phyloP scores from a whole-genome alignment of 129 eudicot species.

The Helianthus tuberosus region DNA sequence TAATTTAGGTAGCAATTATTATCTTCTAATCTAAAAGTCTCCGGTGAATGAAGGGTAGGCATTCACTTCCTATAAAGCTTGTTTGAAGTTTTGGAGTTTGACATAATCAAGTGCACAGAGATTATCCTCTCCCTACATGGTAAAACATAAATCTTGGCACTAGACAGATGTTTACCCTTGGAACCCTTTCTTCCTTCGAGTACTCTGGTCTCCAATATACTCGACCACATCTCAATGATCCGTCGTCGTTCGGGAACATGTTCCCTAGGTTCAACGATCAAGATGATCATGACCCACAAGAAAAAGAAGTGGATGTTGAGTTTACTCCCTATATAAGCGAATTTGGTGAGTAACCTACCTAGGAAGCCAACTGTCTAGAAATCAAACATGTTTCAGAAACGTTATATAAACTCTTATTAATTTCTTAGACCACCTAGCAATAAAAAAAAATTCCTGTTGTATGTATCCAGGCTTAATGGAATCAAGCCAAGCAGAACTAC shows the following conservation, averaged over 20 bases:
- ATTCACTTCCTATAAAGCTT: constrained; percentile 12
- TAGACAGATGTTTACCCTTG: not conserved
- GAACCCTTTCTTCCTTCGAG: not conserved
- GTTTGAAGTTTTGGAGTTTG: not conserved
- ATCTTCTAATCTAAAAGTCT: not conserved
- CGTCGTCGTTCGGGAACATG: not conserved
- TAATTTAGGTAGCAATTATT: not conserved
- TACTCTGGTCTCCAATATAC: not conserved
- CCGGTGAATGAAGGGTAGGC: not conserved
- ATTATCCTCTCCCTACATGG: too few species aligned
- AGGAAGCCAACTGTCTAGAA: too few species aligned
- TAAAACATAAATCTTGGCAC: too few species aligned
- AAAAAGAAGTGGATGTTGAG: not conserved
- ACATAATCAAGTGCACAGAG: not conserved
- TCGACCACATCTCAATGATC: not conserved
- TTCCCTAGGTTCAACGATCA: too few species aligned
- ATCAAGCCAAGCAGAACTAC: constrained; percentile 1
- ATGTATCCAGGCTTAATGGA: not conserved
- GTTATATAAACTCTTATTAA: too few species aligned
- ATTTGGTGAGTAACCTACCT: too few species aligned
- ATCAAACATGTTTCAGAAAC: too few species aligned
- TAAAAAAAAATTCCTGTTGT: too few species aligned
- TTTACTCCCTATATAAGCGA: not conserved
- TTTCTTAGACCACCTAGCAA: too few species aligned
- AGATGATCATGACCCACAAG: too few species aligned